Evolutionary conservation across 1,284 basidiomycete species (phyloP).

Genomic region (Butyriboletus appendiculatus): DNA sequence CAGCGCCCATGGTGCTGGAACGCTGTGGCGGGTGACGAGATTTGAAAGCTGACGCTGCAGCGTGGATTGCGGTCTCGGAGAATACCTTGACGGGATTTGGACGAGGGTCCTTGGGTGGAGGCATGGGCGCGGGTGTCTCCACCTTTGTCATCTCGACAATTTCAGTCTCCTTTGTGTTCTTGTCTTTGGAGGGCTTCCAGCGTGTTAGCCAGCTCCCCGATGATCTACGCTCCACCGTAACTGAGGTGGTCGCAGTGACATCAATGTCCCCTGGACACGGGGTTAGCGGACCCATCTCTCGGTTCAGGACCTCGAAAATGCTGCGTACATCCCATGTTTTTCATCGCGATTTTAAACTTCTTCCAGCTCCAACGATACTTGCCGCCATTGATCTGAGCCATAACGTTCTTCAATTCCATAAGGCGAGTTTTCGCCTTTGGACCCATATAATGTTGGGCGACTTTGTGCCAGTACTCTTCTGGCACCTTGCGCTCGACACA

Average conservation of each 20-base stretch:
- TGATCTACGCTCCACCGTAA: slow-evolving; percentile 56
- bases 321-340: slow-evolving; percentile 74
- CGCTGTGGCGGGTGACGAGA: slow-evolving; percentile 30
- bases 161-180: slow-evolving; percentile 23
- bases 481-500: slow-evolving; percentile 68
- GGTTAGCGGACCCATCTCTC: slow-evolving; percentile 6
- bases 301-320: slow-evolving; percentile 3
- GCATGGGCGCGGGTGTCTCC: slow-evolving; percentile 9
- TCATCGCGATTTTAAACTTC: slow-evolving; percentile 72
- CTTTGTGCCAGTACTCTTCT: slow-evolving; percentile 77
- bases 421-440: slow-evolving; percentile 62
- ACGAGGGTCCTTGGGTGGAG: slow-evolving; percentile 34
- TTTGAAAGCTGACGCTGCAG: slow-evolving; percentile 30
- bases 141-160: slow-evolving; percentile 25
- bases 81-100: slow-evolving; percentile 36
- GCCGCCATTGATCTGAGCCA: slow-evolving; percentile 70
- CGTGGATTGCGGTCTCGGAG: slow-evolving; percentile 33
- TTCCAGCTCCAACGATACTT: slow-evolving; percentile 80
- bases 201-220: slow-evolving; percentile 57
- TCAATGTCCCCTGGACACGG: slow-evolving; percentile 58
- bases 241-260: slow-evolving; percentile 50
- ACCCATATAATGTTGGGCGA: slow-evolving; percentile 71
- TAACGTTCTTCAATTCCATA: slow-evolving; percentile 67
- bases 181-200: slow-evolving; percentile 45
- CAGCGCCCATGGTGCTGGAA: slow-evolving; percentile 31